Conservation (phyloP, 2,329 filamentous ascomycete genomes). For the Cercospora sp. region DNA sequence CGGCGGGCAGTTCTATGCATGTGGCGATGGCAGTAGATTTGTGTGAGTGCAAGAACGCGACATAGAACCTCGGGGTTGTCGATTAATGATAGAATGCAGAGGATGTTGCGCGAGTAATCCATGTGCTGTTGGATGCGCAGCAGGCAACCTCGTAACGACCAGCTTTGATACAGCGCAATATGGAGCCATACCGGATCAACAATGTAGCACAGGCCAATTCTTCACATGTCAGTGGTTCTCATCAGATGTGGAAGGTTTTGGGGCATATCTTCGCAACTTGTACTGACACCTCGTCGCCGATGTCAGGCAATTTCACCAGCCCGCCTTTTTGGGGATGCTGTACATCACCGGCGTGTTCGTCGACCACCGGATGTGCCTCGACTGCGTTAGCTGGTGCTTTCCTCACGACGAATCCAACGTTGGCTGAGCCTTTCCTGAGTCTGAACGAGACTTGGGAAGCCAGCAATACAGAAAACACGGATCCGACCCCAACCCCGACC, state of each 20-base stretch:
- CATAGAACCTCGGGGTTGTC: not conserved
- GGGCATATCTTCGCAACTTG: not conserved
- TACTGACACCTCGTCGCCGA: not conserved
- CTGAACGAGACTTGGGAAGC: conserved; percentile 18
- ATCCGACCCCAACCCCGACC: not conserved
- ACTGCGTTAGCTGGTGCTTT: conserved; percentile 15
- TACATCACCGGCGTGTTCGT: conserved; percentile 8
- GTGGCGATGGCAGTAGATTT: conserved; percentile 19
- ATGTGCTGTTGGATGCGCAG: conserved; percentile 18
- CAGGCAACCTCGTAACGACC: conserved; percentile 16
- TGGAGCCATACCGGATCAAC: conserved; percentile 18
- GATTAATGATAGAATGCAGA: not conserved
- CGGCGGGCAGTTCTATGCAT: conserved; percentile 22
- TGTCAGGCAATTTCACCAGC: conserved; percentile 9
- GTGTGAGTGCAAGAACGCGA: not conserved
- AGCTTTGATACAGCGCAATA: conserved; percentile 22
- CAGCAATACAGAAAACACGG: not conserved
- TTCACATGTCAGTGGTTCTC: conserved; percentile 13
- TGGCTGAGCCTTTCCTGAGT: conserved; percentile 13
- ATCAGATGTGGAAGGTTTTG: not conserved
- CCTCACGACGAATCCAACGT: conserved; percentile 13
- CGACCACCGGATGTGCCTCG: conserved; percentile 11
- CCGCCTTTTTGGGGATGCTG: conserved; percentile 24
- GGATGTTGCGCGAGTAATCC: conserved; percentile 22
- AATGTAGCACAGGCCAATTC: conserved; percentile 19